Percentiles rank a stretch among this genome's conserved stretches.
These are phyloP conservation scores for Henckelia pumila DNA, from an alignment of 257 asterid genomes.

Conservation along the genomic window DNA sequence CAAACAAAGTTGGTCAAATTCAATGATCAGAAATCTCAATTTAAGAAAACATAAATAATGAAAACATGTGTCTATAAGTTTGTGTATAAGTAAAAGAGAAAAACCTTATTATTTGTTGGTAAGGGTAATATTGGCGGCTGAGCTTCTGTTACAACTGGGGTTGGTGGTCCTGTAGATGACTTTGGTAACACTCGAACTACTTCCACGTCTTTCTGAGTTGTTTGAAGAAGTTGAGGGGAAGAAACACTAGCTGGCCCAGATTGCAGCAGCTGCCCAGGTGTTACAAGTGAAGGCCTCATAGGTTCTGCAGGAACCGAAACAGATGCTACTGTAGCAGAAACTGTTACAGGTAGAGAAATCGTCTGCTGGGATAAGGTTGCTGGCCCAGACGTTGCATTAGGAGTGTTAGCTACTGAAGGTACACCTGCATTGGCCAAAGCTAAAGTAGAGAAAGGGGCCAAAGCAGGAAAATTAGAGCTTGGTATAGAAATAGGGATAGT, in stretches of 20 bases:
- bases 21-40: neutral
- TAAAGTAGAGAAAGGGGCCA: constrained; percentile 39
- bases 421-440: constrained; percentile 41
- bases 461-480: constrained; percentile 41
- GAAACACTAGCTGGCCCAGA: constrained; percentile 53
- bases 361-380: constrained; percentile 41
- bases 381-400: constrained; percentile 38
- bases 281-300: constrained; percentile 56
- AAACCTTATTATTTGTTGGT: constrained; percentile 73
- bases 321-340: constrained; percentile 41
- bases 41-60: neutral
- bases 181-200: constrained; percentile 69
- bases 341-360: constrained; percentile 39
- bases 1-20: constrained; percentile 10
- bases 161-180: constrained; percentile 45
- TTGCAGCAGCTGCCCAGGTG: constrained; percentile 87
- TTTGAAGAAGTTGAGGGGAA: constrained; percentile 46
- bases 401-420: constrained; percentile 43
- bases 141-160: constrained; percentile 53
- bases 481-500: constrained; percentile 38
- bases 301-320: constrained; percentile 47
- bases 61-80: neutral
- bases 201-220: constrained; percentile 83
- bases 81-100: constrained; percentile 18
- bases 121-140: constrained; percentile 86